Conservation (phyloP, 371 early-diverging fungal species). For the Mortierella sp. region DNA sequence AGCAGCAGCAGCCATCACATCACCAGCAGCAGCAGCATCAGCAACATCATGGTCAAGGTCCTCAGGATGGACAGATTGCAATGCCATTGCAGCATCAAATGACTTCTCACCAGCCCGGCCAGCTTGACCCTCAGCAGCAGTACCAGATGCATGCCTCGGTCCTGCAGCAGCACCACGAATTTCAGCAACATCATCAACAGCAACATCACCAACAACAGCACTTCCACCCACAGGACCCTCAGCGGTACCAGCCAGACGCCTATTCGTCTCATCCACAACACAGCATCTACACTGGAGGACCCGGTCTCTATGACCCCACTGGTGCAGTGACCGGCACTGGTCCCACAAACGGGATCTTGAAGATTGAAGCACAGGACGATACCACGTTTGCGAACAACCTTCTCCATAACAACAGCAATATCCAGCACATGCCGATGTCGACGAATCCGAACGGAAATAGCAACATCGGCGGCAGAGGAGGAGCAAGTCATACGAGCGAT, state of each 20-base stretch:
- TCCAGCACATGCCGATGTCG: not conserved
- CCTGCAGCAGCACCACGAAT: conserved; percentile 13
- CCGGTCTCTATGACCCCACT: conserved; percentile 23
- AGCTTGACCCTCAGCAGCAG: conserved; percentile 10
- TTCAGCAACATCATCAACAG: conserved; percentile 20
- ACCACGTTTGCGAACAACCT: not conserved
- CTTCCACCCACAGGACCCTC: conserved; percentile 20
- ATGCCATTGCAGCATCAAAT: conserved; percentile 19
- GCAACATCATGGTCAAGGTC: conserved; percentile 11
- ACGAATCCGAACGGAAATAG: not conserved
- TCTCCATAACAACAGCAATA: not conserved
- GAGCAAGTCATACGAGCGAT: too few species aligned
- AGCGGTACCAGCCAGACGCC: conserved; percentile 23
- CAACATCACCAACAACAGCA: conserved; percentile 17
- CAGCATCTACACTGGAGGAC: not conserved
- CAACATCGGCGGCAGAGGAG: not conserved
- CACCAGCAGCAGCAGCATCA: conserved; percentile 9
- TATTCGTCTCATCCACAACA: conserved; percentile 9
- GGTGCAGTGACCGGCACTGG: not conserved
- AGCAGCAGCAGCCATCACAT: conserved; percentile 5
- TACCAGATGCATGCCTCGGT: conserved; percentile 17
- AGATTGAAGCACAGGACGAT: conserved; percentile 3
- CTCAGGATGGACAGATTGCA: conserved; percentile 24
- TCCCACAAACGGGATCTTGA: not conserved
- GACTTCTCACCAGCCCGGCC: not conserved